Evolutionary conservation across 306 rosid genomes (phyloP).

Genomic region (Corylus americana): DNA sequence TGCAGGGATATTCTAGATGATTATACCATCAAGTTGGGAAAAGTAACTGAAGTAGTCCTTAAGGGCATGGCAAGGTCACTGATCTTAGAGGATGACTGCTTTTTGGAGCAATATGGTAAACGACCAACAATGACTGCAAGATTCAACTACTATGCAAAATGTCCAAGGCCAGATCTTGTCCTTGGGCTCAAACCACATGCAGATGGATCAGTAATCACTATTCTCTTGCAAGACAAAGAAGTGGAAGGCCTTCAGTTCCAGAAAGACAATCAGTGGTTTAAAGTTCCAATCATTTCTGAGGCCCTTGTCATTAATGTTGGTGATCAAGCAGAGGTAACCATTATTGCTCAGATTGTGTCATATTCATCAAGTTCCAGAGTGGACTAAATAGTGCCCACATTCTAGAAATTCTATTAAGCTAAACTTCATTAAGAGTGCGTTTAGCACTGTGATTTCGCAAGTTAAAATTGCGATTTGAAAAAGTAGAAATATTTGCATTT

Average conservation of each 20-base stretch:
- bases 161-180: slow-evolving; percentile 63
- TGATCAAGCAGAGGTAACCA: slow-evolving; percentile 72
- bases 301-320: slow-evolving; percentile 77
- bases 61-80: slow-evolving; percentile 76
- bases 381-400: too few relatives aligned
- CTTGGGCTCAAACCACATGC: slow-evolving; percentile 71
- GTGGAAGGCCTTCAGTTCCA: slow-evolving; percentile 81
- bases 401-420: too few relatives aligned
- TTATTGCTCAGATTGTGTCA: background rate
- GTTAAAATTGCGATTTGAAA: too few relatives aligned
- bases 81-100: slow-evolving; percentile 61
- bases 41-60: slow-evolving; percentile 42
- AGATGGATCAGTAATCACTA: slow-evolving; percentile 65
- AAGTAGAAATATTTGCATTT: too few relatives aligned
- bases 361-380: background rate
- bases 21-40: slow-evolving; percentile 42
- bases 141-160: slow-evolving; percentile 72
- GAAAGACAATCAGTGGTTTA: slow-evolving; percentile 67
- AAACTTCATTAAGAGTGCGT: too few relatives aligned
- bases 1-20: slow-evolving; percentile 53
- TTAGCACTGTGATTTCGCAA: too few relatives aligned
- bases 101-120: slow-evolving; percentile 56
- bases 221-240: slow-evolving; percentile 63
- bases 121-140: slow-evolving; percentile 35
- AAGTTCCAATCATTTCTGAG: slow-evolving; percentile 58